Evolutionary conservation across 139 green algal species (phyloP).

Genomic region (Ettlia oleoabundans): DNA sequence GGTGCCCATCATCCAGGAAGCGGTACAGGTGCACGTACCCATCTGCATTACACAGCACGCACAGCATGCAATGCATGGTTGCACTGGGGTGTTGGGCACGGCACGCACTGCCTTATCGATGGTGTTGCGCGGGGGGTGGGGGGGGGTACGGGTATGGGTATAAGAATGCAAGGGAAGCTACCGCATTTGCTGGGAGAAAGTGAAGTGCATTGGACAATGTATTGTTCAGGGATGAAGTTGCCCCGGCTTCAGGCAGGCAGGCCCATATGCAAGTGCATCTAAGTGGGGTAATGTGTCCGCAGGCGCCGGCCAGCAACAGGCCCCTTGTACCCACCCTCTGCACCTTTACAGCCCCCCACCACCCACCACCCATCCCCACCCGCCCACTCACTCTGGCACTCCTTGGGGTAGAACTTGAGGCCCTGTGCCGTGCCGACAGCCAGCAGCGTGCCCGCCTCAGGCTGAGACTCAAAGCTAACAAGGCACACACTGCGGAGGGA

Average conservation of each 20-base stretch:
- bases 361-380: not conserved
- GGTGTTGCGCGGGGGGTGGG: too few species aligned
- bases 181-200: too few species aligned
- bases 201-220: too few species aligned
- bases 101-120: too few species aligned
- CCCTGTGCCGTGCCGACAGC: conserved; percentile 83
- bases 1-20: conserved; percentile 69
- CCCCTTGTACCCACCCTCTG: not conserved
- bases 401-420: conserved; percentile 86
- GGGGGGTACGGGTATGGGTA: too few species aligned
- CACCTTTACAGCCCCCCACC: not conserved
- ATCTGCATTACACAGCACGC: conserved; percentile 44
- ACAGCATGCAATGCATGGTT: not conserved
- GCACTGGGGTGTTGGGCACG: too few species aligned
- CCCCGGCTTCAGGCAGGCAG: too few species aligned
- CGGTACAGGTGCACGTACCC: conserved; percentile 85
- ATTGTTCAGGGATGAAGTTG: too few species aligned
- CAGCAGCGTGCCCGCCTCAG: conserved; percentile 64
- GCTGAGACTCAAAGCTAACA: conserved; percentile 65
- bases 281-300: too few species aligned
- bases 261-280: too few species aligned
- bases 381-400: conserved; percentile 58
- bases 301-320: too few species aligned
- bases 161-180: too few species aligned
- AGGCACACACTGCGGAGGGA: conserved; percentile 62